Base-by-base conservation (phyloP, 495 filamentous ascomycete species). In the Saxophila tyrrhenica region DNA sequence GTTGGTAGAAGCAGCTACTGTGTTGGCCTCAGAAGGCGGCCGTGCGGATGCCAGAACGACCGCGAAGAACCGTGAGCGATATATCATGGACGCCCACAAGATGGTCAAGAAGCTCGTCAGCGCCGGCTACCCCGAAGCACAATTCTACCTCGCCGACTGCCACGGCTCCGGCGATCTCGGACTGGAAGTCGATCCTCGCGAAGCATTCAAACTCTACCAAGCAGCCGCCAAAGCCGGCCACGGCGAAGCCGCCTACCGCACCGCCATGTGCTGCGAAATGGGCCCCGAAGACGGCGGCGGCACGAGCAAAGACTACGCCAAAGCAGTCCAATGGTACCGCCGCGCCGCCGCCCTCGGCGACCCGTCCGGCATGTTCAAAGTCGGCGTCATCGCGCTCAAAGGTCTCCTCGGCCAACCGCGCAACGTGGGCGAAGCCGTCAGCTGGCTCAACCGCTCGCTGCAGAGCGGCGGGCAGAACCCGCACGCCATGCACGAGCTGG, bases 291-390 rank as follows among this genome's bases (percentile, higher is more conserved):
- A 92, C 61, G 87, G 88, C 44, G 91, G 91, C 49, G 92, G 92
- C 17, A 95, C 92, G 11, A 80, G 84, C 48, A 86, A 87, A 56
- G 92, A 98, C 65, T 86, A 87, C 2, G 69, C 87, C 60, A 96
- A 95, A 71, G 89, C 92, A 9, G 87, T 97, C 25, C 89, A 96
- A 63, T 98, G 92, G 92, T 98, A 97, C 66, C 89, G 89, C 66
- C 87, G 89, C 19, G 88, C 91, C 13, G 89, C 92, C 0, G 79
- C 85, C 7, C 74, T 96, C 3, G 92, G 92, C 13, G 90, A 97
- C 62, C 84, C 86, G 0, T 83, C 89, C 0, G 92, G 91, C 22
- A 94, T 95, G 89, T 98, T 95, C 72, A 98, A 98, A 69, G 83
- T 97, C 69, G 92, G 92, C 50, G 91, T 95, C 81, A 95, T 98